A percentile compares a stretch with the other conserved stretches of the same genome.
These are phyloP conservation scores for Tolypocladium cylindrosporum DNA, from an alignment of 2,329 filamentous ascomycete genomes.

Conservation along the genomic window DNA sequence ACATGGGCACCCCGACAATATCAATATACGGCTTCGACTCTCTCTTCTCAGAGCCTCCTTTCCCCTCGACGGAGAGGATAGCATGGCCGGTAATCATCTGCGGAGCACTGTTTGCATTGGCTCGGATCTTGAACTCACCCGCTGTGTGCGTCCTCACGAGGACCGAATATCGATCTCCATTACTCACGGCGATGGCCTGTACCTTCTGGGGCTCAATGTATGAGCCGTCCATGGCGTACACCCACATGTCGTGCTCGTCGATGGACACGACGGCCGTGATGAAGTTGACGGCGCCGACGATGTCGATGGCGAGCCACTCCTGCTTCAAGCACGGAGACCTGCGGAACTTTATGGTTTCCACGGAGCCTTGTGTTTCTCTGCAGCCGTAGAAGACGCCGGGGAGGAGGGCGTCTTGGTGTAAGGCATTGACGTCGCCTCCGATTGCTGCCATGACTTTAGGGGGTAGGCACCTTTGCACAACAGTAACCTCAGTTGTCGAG, in stretches of 20 bases:
- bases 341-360: constrained; percentile 29
- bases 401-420: constrained; percentile 25
- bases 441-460: constrained; percentile 28
- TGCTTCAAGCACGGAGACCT: neutral
- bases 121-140: constrained; percentile 44
- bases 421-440: constrained; percentile 13
- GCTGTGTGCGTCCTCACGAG: constrained; percentile 22
- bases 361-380: constrained; percentile 29
- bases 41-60: too few species aligned
- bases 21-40: constrained; percentile 35
- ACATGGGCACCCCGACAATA: constrained; percentile 33
- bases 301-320: constrained; percentile 41
- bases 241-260: constrained; percentile 41
- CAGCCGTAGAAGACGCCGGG: constrained; percentile 35
- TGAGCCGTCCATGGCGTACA: constrained; percentile 43
- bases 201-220: constrained; percentile 43
- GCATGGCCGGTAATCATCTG: constrained; percentile 47
- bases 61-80: constrained; percentile 25
- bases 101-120: constrained; percentile 34
- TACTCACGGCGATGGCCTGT: constrained; percentile 35
- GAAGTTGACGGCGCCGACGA: constrained; percentile 42
- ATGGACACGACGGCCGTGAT: constrained; percentile 34
- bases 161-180: constrained; percentile 43
- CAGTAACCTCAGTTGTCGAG: too few species aligned
- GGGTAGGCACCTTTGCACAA: constrained; percentile 21